These are phyloP conservation scores for Agrocybe chaxingu DNA, from an alignment of 768 basidiomycete species.

Conservation along the genomic window DNA sequence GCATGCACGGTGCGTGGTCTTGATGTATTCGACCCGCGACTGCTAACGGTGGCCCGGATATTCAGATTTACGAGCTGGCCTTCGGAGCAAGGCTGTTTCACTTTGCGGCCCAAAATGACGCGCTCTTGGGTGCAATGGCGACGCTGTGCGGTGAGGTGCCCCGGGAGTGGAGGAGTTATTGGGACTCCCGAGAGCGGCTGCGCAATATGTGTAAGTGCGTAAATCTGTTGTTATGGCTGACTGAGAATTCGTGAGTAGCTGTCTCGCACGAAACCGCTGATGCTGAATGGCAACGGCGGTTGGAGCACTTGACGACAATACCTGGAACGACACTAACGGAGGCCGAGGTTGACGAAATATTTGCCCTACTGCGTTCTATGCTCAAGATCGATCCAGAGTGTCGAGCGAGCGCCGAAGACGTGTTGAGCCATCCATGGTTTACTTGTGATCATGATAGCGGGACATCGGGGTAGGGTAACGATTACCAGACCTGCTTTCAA, in stretches of 20 bases:
- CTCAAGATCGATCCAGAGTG: slow-evolving; percentile 7
- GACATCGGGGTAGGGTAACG: too few species aligned
- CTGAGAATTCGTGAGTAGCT: not conserved
- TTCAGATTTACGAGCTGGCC: slow-evolving; percentile 6
- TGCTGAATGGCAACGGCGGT: slow-evolving; percentile 3
- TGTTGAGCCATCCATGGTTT: slow-evolving; percentile 6
- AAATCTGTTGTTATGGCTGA: not conserved
- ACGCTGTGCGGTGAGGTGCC: slow-evolving; percentile 6
- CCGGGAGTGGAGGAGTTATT: slow-evolving; percentile 3
- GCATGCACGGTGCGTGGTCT: slow-evolving; percentile 4
- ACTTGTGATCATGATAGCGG: too few species aligned
- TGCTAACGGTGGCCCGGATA: not conserved
- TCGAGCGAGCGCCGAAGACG: slow-evolving; percentile 1
- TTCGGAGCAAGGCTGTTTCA: slow-evolving; percentile 7
- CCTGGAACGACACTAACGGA: not conserved
- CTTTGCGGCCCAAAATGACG: not conserved
- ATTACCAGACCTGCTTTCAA: too few species aligned
- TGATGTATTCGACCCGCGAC: not conserved
- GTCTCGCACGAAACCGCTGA: slow-evolving; percentile 9
- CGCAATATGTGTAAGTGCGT: not conserved
- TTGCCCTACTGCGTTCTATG: slow-evolving; percentile 6
- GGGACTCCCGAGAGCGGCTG: slow-evolving; percentile 2
- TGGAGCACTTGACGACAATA: slow-evolving; percentile 2
- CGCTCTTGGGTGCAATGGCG: slow-evolving; percentile 4
- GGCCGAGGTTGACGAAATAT: slow-evolving; percentile 1